Percentiles rank a stretch among this genome's conserved stretches.
Evolutionary conservation across 2,329 filamentous ascomycete genomes (phyloP).

Genomic region (Sporothrix brunneoviolacea): DNA sequence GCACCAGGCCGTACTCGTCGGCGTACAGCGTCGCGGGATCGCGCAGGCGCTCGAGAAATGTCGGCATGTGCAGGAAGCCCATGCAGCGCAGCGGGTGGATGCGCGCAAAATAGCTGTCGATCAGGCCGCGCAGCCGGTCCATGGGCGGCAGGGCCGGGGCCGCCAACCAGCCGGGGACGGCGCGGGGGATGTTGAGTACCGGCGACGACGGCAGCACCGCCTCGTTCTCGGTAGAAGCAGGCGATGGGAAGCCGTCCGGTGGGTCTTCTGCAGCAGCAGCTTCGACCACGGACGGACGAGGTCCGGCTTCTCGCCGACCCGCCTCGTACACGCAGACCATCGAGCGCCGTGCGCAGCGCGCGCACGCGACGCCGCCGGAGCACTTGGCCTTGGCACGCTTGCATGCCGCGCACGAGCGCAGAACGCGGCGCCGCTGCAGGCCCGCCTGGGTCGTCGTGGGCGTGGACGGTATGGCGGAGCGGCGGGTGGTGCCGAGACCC

Average conservation of each 20-base stretch:
- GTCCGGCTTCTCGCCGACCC: not conserved
- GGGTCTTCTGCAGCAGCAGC: not conserved
- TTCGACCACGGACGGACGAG: too few relatives aligned
- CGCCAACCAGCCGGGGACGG: conserved; percentile 4
- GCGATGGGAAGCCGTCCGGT: not conserved
- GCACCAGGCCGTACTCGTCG: conserved; percentile 12
- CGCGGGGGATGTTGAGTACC: not conserved
- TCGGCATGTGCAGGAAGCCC: conserved; percentile 22
- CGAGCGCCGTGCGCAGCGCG: conserved; percentile 2
- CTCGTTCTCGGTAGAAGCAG: not conserved
- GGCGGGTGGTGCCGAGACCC: conserved; percentile 1
- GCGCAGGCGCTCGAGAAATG: conserved; percentile 18
- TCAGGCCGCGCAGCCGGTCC: conserved; percentile 11
- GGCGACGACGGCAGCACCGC: not conserved
- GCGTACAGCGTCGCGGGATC: not conserved
- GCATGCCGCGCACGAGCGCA: conserved; percentile 51
- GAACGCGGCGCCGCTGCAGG: conserved; percentile 9
- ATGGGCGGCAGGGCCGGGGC: conserved; percentile 4
- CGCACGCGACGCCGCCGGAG: conserved; percentile 25
- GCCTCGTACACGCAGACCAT: conserved; percentile 11
- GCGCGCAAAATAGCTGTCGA: conserved; percentile 20
- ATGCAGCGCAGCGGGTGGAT: conserved; percentile 21
- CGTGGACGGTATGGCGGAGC: not conserved
- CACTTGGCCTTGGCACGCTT: conserved; percentile 49
- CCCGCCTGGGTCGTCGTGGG: conserved; percentile 9